Evolutionary conservation across 1,139 yeast species (phyloP).

Genomic region (Meyerozyma elateridarum): DNA sequence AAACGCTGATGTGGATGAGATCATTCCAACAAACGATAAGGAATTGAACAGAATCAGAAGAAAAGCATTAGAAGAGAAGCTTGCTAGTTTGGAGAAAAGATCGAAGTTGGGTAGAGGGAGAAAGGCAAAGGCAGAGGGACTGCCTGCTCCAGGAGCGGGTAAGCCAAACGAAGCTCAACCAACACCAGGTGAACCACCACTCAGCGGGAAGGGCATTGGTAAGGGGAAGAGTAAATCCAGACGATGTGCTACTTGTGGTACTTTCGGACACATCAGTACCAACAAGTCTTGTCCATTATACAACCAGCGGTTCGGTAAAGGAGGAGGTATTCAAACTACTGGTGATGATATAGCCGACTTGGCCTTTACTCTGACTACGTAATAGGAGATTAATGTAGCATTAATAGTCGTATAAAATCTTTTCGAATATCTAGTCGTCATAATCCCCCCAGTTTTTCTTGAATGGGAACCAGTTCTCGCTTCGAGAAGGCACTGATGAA

Average conservation of each 20-base stretch:
- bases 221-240: conserved; percentile 78
- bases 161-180: conserved; percentile 41
- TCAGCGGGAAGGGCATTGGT: conserved; percentile 63
- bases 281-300: conserved; percentile 88
- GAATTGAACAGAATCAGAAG: conserved; percentile 78
- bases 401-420: too few relatives aligned
- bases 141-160: conserved; percentile 19
- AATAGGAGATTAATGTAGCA: too few relatives aligned
- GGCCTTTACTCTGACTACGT: neutral
- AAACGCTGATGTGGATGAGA: conserved; percentile 58
- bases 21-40: conserved; percentile 78
- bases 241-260: conserved; percentile 93
- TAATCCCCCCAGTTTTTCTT: conserved; percentile 34
- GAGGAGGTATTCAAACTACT: conserved; percentile 13
- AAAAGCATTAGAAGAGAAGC: conserved; percentile 75
- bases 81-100: conserved; percentile 78
- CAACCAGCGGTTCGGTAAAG: conserved; percentile 24
- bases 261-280: conserved; percentile 89
- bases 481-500: conserved; percentile 39
- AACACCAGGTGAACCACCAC: conserved; percentile 44
- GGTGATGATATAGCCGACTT: conserved; percentile 2
- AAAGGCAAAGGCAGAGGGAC: conserved; percentile 12
- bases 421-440: conserved; percentile 14
- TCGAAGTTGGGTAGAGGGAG: conserved; percentile 42
- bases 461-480: conserved; percentile 37